These are phyloP conservation scores for Limtongozyma cylindracea DNA, from an alignment of 805 yeast genomes.

Conservation along the genomic window DNA sequence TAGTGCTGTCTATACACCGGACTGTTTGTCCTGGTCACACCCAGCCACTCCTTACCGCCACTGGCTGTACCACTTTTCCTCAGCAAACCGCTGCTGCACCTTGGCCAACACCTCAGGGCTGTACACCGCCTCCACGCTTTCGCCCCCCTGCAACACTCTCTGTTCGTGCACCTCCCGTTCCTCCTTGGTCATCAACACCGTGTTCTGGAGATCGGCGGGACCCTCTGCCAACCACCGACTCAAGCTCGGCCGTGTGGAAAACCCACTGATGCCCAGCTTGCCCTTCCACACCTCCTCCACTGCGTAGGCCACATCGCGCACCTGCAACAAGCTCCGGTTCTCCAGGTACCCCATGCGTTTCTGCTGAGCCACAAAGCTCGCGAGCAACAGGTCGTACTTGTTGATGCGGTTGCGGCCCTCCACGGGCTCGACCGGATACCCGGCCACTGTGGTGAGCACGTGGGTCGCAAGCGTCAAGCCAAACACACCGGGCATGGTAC, in stretches of 20 bases:
- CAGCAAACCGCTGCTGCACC: slow-evolving; percentile 39
- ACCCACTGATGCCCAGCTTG: slow-evolving; percentile 69
- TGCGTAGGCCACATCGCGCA: slow-evolving; percentile 55
- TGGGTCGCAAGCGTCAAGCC: slow-evolving; percentile 80
- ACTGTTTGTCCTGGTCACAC: no score
- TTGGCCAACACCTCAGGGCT: slow-evolving; percentile 24
- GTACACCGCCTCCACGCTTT: slow-evolving; percentile 36
- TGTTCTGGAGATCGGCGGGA: slow-evolving; percentile 42
- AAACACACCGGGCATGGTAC: slow-evolving; percentile 93
- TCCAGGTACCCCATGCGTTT: slow-evolving; percentile 48
- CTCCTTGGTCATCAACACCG: slow-evolving; percentile 71
- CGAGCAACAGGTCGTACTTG: slow-evolving; percentile 61
- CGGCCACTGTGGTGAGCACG: slow-evolving; percentile 54
- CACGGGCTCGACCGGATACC: slow-evolving; percentile 75
- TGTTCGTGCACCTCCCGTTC: slow-evolving; percentile 68
- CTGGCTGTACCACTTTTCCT: slow-evolving; percentile 43
- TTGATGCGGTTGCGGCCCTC: slow-evolving; percentile 79
- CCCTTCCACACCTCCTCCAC: slow-evolving; percentile 88
- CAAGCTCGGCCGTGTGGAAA: slow-evolving; percentile 53
- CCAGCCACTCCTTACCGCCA: no score
- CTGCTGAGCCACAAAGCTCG: slow-evolving; percentile 71
- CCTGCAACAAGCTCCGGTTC: slow-evolving; percentile 50
- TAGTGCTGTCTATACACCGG: no score
- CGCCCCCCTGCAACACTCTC: slow-evolving; percentile 46
- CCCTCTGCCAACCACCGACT: slow-evolving; percentile 90